Evolutionary conservation across 441 rosid species (phyloP).

Genomic region (Gossypium aridum): DNA sequence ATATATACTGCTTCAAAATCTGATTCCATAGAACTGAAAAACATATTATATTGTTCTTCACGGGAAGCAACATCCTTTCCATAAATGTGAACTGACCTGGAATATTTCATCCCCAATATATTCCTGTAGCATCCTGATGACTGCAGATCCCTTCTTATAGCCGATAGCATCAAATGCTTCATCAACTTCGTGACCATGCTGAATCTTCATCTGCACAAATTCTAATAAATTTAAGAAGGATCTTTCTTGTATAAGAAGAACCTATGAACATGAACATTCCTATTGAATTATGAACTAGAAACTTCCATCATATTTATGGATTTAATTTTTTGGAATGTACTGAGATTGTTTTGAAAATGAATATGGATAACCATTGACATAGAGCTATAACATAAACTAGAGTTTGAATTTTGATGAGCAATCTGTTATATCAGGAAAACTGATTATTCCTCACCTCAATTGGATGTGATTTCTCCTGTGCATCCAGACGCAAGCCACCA

Average conservation of each 20-base stretch:
- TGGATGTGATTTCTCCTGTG: slow-evolving; percentile 91
- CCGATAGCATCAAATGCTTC: slow-evolving; percentile 95
- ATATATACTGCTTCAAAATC: background rate
- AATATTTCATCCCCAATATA: slow-evolving; percentile 84
- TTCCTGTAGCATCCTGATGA: slow-evolving; percentile 90
- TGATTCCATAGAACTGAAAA: background rate
- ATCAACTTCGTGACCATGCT: slow-evolving; percentile 77
- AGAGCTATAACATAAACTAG: background rate
- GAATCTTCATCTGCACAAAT: slow-evolving; percentile 58
- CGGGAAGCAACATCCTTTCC: background rate
- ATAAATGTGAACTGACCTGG: slow-evolving; percentile 49
- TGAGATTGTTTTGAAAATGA: background rate
- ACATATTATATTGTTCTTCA: background rate
- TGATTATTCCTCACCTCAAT: slow-evolving; percentile 60
- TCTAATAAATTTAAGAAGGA: background rate
- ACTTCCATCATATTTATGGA: background rate
- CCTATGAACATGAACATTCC: background rate
- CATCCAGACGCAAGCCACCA: slow-evolving; percentile 76
- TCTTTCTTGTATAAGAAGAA: background rate
- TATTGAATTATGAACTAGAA: background rate
- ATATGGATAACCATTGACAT: background rate
- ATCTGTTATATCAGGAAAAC: background rate
- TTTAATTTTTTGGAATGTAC: background rate
- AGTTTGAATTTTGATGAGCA: background rate
- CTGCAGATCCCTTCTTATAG: slow-evolving; percentile 88